Evolutionary conservation across 305 asterid species (phyloP).

Genomic region (Solanum hybrid): DNA sequence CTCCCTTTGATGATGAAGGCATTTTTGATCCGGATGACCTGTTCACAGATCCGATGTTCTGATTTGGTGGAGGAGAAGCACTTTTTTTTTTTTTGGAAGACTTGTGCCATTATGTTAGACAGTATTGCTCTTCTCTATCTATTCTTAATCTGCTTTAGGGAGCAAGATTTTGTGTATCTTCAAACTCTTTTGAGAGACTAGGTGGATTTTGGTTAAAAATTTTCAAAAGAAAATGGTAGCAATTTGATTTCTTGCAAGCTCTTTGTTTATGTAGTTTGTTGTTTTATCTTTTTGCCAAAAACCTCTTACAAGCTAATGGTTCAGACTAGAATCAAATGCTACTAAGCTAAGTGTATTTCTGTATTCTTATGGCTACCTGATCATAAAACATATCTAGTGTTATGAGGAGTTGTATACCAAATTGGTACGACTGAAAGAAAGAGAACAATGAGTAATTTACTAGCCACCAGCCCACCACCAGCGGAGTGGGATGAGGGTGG

Average conservation of each 20-base stretch:
- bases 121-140: not conserved
- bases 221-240: not conserved
- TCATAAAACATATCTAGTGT: not conserved
- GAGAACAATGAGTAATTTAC: not conserved
- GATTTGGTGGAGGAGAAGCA: not conserved
- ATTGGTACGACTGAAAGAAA: not conserved
- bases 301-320: not conserved
- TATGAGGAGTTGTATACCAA: not conserved
- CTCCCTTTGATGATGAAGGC: not conserved
- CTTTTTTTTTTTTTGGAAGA: not conserved
- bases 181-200: not conserved
- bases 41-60: not conserved
- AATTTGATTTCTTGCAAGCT: not conserved
- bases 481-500: not conserved
- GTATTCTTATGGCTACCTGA: not conserved
- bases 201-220: not conserved
- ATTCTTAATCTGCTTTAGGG: not conserved
- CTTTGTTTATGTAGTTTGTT: not conserved
- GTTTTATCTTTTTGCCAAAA: not conserved
- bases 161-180: not conserved
- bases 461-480: not conserved
- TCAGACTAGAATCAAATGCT: not conserved
- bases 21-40: not conserved
- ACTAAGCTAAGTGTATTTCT: not conserved
- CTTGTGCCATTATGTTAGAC: not conserved